phyloP scores from a whole-genome alignment of 179 eudicot species.

The Silene noctiflora region DNA sequence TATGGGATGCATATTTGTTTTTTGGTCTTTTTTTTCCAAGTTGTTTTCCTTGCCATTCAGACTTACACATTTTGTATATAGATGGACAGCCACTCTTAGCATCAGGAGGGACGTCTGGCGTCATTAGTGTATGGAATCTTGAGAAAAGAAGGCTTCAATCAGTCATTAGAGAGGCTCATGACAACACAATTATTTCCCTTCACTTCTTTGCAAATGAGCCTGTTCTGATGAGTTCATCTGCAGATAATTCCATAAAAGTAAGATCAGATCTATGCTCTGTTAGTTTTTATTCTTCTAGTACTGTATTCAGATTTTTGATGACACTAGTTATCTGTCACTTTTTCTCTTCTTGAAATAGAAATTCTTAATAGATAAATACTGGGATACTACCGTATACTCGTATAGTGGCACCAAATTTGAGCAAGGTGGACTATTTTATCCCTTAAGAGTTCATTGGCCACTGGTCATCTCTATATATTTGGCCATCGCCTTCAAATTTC shows the following conservation, averaged over 20 bases:
- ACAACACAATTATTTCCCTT: constrained; percentile 70
- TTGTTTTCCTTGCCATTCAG: background rate
- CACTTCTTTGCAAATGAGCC: constrained; percentile 94
- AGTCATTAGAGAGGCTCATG: constrained; percentile 90
- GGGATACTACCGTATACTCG: background rate
- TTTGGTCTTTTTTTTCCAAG: background rate
- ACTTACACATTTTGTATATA: constrained; percentile 22
- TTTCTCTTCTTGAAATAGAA: background rate
- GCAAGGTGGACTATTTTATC: background rate
- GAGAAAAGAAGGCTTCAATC: constrained; percentile 92
- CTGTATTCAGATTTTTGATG: background rate
- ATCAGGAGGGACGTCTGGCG: constrained; percentile 96
- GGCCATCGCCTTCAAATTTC: background rate
- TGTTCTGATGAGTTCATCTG: constrained; percentile 87
- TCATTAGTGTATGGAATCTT: constrained; percentile 95
- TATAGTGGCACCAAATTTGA: background rate
- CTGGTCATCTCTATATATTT: background rate
- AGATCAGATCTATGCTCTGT: constrained; percentile 12
- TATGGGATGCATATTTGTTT: background rate
- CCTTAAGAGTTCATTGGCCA: background rate
- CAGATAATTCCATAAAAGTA: constrained; percentile 89
- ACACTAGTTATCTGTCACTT: background rate
- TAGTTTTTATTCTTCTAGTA: background rate
- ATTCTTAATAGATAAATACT: background rate
- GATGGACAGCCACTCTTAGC: constrained; percentile 95